These are phyloP conservation scores for Schoenoplectus triqueter DNA, from an alignment of 202 grass and related monocot species.

Conservation along the genomic window DNA sequence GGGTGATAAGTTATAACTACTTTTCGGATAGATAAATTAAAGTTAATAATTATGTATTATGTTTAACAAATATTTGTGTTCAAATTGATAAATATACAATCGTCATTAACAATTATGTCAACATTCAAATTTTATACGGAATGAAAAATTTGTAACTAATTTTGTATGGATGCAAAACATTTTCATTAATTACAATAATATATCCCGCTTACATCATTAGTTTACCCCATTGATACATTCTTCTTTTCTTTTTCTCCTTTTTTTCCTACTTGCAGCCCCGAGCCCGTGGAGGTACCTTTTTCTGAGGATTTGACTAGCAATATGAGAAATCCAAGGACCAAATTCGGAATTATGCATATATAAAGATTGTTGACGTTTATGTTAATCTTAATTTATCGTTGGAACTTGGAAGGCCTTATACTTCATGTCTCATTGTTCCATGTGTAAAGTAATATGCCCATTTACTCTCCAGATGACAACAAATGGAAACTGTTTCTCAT, in stretches of 20 bases:
- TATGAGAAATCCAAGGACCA: conserved; percentile 2
- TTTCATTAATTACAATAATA: no score
- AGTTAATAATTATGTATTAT: no score
- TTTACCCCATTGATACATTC: conserved; percentile 22
- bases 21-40: no score
- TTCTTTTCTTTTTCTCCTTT: conserved; percentile 4
- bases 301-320: background rate
- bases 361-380: background rate
- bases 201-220: no score
- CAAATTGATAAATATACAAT: no score
- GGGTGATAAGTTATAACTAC: no score
- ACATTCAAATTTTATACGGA: no score
- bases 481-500: conserved; percentile 46
- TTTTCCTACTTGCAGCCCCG: conserved; percentile 50
- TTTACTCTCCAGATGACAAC: conserved; percentile 49
- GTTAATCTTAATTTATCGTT: background rate
- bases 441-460: background rate
- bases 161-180: no score
- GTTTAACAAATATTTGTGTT: no score
- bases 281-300: conserved; percentile 75
- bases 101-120: no score
- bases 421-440: conserved; percentile 7
- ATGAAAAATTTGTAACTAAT: no score
- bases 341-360: background rate
- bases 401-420: background rate